Conservation (phyloP, 2,329 filamentous ascomycete genomes). For the Diaporthe helianthi region DNA sequence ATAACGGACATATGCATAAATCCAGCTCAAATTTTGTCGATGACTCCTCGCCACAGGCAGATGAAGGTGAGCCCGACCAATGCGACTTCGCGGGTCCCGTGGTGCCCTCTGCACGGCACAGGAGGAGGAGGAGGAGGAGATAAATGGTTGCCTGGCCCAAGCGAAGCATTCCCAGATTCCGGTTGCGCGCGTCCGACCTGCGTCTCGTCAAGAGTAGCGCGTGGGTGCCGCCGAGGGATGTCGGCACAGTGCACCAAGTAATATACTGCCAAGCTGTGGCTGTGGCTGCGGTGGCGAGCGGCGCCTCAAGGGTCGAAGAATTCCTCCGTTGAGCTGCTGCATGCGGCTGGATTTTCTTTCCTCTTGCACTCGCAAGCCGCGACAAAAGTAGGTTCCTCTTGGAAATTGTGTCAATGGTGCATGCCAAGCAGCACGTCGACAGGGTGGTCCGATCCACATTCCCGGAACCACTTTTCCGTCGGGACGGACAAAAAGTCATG, state of each 20-base stretch:
- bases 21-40: not conserved
- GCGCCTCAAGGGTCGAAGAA: not conserved
- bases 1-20: not conserved
- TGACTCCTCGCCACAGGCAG: not conserved
- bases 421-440: conserved; percentile 5
- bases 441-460: not conserved
- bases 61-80: not conserved
- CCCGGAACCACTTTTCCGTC: conserved; percentile 23
- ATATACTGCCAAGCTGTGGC: conserved; percentile 29
- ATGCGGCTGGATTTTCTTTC: not conserved
- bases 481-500: not conserved
- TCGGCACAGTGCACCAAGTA: not conserved
- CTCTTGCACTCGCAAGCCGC: conserved; percentile 8
- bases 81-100: not conserved
- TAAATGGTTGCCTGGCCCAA: not conserved
- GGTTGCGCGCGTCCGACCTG: not conserved
- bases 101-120: not conserved
- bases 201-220: not conserved
- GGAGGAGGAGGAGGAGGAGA: not conserved
- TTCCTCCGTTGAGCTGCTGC: conserved; percentile 6
- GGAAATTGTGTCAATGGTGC: not conserved
- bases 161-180: not conserved
- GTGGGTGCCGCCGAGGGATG: not conserved
- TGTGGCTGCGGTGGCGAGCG: conserved; percentile 30
- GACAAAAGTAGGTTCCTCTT: not conserved